Evolutionary conservation across 805 yeast species (phyloP).

Genomic region (Saccharomycopsis sp.): DNA sequence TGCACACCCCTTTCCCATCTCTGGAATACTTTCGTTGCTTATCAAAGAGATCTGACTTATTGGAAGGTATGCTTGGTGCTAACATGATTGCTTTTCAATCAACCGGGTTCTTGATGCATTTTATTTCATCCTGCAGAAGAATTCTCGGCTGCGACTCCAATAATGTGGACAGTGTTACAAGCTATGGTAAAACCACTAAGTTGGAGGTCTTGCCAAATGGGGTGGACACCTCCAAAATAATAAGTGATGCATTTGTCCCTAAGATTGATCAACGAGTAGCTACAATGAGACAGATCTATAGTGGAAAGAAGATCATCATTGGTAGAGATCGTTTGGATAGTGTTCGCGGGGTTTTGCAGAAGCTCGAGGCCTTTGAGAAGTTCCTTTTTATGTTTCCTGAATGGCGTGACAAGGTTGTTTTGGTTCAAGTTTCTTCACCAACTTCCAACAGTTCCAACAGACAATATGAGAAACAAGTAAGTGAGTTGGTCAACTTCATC

Average conservation of each 20-base stretch:
- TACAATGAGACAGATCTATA: conserved; percentile 55
- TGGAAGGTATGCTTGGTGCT: conserved; percentile 89
- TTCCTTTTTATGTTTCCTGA: conserved; percentile 88
- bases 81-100: conserved; percentile 82
- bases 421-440: conserved; percentile 88
- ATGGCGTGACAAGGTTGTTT: conserved; percentile 77
- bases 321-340: conserved; percentile 91
- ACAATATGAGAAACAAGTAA: conserved; percentile 63
- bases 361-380: conserved; percentile 81
- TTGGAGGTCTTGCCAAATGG: conserved; percentile 83
- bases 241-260: conserved; percentile 41
- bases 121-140: conserved; percentile 82
- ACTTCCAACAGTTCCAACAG: conserved; percentile 35
- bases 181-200: conserved; percentile 69
- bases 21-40: conserved; percentile 88
- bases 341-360: conserved; percentile 90
- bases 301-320: conserved; percentile 66
- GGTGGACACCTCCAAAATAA: conserved; percentile 64
- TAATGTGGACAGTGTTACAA: conserved; percentile 45
- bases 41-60: conserved; percentile 68
- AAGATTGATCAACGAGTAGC: conserved; percentile 53
- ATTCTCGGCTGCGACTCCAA: conserved; percentile 73
- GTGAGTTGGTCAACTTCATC: conserved; percentile 72
- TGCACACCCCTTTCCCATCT: conserved; percentile 92
- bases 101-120: conserved; percentile 80